These are phyloP conservation scores for Bauhinia variegata DNA, from an alignment of 306 rosid species.

Conservation along the genomic window DNA sequence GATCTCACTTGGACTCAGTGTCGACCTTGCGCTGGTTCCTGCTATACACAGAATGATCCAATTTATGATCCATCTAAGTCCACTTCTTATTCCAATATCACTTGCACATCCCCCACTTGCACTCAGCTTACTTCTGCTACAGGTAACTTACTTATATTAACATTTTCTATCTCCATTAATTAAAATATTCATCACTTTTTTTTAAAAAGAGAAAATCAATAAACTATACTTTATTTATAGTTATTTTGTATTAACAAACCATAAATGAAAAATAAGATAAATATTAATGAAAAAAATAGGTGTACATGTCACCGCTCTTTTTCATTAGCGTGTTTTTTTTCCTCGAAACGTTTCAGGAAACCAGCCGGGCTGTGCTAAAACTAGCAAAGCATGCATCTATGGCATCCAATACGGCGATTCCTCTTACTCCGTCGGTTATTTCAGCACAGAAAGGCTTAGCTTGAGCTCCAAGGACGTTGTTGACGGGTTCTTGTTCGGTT, in stretches of 20 bases:
- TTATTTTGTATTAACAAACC: no score
- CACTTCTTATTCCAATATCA: conserved; percentile 48
- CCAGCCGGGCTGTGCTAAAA: conserved; percentile 38
- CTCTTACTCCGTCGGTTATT: conserved; percentile 62
- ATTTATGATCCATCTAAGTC: conserved; percentile 55
- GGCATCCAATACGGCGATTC: conserved; percentile 57
- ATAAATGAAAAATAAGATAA: no score
- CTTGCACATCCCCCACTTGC: conserved; percentile 51
- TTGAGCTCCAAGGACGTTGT: conserved; percentile 37
- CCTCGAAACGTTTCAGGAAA: conserved; percentile 39
- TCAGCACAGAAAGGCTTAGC: conserved; percentile 52
- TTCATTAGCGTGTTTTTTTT: neutral
- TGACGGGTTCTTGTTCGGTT: conserved; percentile 55
- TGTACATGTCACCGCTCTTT: no score
- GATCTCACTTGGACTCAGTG: conserved; percentile 88
- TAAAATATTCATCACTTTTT: no score
- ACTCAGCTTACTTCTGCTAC: conserved; percentile 56
- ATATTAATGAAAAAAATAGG: no score
- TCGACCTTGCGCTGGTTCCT: conserved; percentile 51
- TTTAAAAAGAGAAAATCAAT: no score
- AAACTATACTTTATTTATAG: no score
- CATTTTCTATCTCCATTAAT: no score
- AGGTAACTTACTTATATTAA: no score
- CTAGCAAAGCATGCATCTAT: conserved; percentile 51
- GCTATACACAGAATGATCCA: conserved; percentile 60